phyloP scores from a whole-genome alignment of 768 basidiomycete genomes.

The Calocera cornea region DNA sequence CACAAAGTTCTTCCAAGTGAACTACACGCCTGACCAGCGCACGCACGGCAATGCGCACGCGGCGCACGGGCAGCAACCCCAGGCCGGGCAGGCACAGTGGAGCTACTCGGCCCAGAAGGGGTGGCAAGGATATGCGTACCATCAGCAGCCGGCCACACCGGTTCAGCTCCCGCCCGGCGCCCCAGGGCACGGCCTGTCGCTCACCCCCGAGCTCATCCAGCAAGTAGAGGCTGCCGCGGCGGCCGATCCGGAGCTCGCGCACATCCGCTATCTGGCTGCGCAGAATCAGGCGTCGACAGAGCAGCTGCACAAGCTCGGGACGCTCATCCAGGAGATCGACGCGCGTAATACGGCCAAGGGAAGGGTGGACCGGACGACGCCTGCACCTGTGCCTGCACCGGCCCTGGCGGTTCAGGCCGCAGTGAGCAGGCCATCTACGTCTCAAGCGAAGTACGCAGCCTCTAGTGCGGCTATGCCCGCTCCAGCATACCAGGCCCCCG shows the following conservation, averaged over 20 bases:
- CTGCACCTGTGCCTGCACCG: background rate
- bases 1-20: slow-evolving; percentile 58
- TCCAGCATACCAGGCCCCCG: background rate
- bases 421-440: background rate
- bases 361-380: too few species aligned
- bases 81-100: slow-evolving; percentile 1
- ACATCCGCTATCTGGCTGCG: slow-evolving; percentile 51
- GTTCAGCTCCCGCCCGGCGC: background rate
- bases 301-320: slow-evolving; percentile 52
- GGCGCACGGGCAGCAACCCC: background rate
- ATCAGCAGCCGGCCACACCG: background rate
- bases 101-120: background rate
- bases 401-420: background rate
- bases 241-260: slow-evolving; percentile 53
- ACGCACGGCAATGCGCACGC: background rate
- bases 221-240: slow-evolving; percentile 55
- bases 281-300: slow-evolving; percentile 46
- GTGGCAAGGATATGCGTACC: background rate
- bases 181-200: slow-evolving; percentile 24
- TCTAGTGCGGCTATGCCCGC: background rate
- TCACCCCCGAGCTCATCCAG: slow-evolving; percentile 44
- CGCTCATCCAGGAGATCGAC: slow-evolving; percentile 53
- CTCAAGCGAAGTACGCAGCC: background rate
- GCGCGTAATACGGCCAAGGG: background rate
- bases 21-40: slow-evolving; percentile 29